Conservation (phyloP, 768 basidiomycete species). For the Mycena maculata region DNA sequence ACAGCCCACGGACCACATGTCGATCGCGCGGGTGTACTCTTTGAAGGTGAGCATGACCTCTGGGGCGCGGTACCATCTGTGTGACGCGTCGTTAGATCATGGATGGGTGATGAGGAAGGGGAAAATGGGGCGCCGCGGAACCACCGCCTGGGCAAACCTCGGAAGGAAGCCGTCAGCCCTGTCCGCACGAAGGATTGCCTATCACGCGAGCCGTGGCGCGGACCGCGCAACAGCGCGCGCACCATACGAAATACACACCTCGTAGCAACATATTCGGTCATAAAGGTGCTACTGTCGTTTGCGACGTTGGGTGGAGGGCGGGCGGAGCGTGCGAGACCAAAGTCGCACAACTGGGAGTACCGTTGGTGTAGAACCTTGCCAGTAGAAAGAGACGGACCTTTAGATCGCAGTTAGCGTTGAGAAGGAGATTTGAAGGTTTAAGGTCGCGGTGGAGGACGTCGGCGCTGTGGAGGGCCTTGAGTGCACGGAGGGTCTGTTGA, state of each 20-base stretch:
- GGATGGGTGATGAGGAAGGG: too few relatives aligned
- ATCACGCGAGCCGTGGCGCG: too few relatives aligned
- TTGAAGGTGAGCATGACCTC: constrained; percentile 96
- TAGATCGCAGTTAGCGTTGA: constrained; percentile 97
- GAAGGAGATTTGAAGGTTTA: constrained; percentile 93
- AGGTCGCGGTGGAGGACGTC: constrained; percentile 96
- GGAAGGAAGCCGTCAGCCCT: too few relatives aligned
- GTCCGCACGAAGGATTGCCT: too few relatives aligned
- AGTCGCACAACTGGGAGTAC: constrained; percentile 76
- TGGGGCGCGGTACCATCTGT: constrained; percentile 95
- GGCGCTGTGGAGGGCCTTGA: constrained; percentile 95
- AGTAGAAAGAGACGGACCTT: constrained; percentile 63
- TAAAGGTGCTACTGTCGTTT: constrained; percentile 82
- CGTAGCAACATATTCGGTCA: constrained; percentile 97
- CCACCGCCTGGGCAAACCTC: too few relatives aligned
- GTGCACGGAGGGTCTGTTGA: constrained; percentile 81
- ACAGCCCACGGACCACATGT: constrained; percentile 90
- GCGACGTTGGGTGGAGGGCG: constrained; percentile 78
- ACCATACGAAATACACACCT: constrained; percentile 72
- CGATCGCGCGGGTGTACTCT: constrained; percentile 66
- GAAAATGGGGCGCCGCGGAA: too few relatives aligned
- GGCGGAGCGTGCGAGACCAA: constrained; percentile 86
- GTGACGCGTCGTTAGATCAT: constrained; percentile 21
- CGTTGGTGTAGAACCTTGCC: neutral
- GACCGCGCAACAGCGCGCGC: too few relatives aligned